Conservation (phyloP, 768 basidiomycete genomes). For the Lactifluus rugatus region DNA sequence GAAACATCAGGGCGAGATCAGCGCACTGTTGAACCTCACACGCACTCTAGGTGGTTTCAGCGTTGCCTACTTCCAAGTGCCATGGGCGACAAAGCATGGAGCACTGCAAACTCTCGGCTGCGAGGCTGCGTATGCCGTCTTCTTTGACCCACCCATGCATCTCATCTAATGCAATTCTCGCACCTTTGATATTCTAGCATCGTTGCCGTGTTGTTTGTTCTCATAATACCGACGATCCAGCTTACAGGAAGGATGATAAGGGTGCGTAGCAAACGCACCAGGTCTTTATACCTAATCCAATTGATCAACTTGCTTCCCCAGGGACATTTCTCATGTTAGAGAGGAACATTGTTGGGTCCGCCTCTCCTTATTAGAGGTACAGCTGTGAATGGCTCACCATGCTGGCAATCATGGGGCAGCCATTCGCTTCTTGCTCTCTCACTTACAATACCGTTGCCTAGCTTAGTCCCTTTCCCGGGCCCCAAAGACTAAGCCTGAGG, state of each 20-base stretch:
- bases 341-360: not conserved
- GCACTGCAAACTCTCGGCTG: slow-evolving; percentile 53
- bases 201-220: slow-evolving; percentile 40
- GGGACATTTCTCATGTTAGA: slow-evolving; percentile 10
- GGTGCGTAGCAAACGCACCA: slow-evolving; percentile 26
- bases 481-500: no score
- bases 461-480: no score
- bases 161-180: not conserved
- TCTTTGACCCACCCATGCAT: not conserved
- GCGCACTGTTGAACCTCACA: slow-evolving; percentile 48
- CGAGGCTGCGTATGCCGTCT: slow-evolving; percentile 45
- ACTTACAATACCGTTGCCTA: no score
- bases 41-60: slow-evolving; percentile 51
- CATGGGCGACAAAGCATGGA: slow-evolving; percentile 52
- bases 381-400: no score
- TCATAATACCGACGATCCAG: slow-evolving; percentile 44
- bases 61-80: slow-evolving; percentile 58
- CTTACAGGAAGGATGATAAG: slow-evolving; percentile 37
- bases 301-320: not conserved
- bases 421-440: no score
- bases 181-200: slow-evolving; percentile 27
- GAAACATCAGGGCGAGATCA: slow-evolving; percentile 47
- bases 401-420: no score
- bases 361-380: no score
- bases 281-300: no score